Evolutionary conservation across 1,139 yeast species (phyloP), one percentile per base, ranked within the genome.

Genomic region (Kurtzmaniella natalensis): DNA sequence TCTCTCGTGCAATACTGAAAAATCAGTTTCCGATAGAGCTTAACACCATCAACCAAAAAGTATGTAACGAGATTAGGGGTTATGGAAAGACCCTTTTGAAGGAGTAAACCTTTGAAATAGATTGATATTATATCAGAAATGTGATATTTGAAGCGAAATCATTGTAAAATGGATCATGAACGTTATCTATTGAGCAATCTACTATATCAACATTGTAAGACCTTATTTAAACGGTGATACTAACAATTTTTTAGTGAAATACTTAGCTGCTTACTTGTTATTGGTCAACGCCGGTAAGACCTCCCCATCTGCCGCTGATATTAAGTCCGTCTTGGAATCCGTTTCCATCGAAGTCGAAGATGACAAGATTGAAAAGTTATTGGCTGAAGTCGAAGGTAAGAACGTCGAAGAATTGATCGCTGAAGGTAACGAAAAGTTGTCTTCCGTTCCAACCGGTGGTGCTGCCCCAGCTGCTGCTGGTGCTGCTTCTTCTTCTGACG

Each of bases 401-500:
- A 70, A 77, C 63, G 78, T 84, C 63, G 81, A 76, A 53, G 96
- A 88, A 72, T 82, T 92, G 73, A 82, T 92, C 56, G 92, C 96
- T 61, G 94, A 81, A 72, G 98, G 98, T 78, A 73, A 85, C 69
- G 72, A 80, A 70, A 92, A 92, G 79, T 84, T 92, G 64, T 89
- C 97, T 54, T 77, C 96, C 50, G 95, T 89, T 52, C 97, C 98
- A 72, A 63, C 96, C 64, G 98, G 95, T 70, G 96, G 92, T 74
- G 89, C 95, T 61, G 89, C 89, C 63, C 77, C 86, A 55, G 75
- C 85, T 59, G 74, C 76, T 55, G 75, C 74, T 60, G 79, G 72
- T 56, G 78, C 76, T 61, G 81, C 81, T 57, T 78, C 81, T 55
- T 76, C 78, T 51, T 75, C 72, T 56, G 80, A 66, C 56, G 86